Conservation (phyloP, 2,329 filamentous ascomycete genomes). For the Fusarium torreyae region DNA sequence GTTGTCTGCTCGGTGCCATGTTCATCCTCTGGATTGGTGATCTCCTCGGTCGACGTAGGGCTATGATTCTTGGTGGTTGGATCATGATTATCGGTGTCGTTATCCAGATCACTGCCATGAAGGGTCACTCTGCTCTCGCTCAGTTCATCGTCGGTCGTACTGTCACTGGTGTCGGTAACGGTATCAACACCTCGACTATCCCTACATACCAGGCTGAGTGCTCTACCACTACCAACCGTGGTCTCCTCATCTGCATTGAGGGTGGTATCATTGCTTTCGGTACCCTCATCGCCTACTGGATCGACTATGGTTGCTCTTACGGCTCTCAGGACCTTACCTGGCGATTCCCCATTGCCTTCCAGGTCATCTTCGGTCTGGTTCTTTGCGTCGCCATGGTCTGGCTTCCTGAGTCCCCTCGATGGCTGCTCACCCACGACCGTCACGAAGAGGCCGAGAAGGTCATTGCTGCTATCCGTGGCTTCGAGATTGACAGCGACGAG, state of each 20-base stretch:
- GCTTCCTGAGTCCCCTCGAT: constrained; percentile 64
- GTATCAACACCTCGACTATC: constrained; percentile 65
- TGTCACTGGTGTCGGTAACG: constrained; percentile 68
- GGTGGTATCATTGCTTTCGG: constrained; percentile 60
- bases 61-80: constrained; percentile 69
- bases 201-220: constrained; percentile 71
- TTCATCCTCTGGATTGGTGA: constrained; percentile 69
- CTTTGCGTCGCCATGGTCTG: constrained; percentile 61
- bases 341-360: constrained; percentile 68
- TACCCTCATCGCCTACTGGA: constrained; percentile 63
- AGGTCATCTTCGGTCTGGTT: constrained; percentile 58
- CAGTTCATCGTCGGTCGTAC: constrained; percentile 67
- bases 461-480: constrained; percentile 52
- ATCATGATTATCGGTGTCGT: constrained; percentile 74
- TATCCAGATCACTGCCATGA: constrained; percentile 66
- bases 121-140: constrained; percentile 56
- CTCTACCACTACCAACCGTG: constrained; percentile 66
- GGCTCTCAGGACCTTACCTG: constrained; percentile 63
- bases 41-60: constrained; percentile 63
- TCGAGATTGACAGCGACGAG: constrained; percentile 67
- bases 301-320: constrained; percentile 59
- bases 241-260: constrained; percentile 68
- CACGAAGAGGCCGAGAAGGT: constrained; percentile 58
- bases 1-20: constrained; percentile 67
- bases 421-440: constrained; percentile 64